Evolutionary conservation across 768 basidiomycete species (phyloP).

Genomic region (Trametes cinnabarina): DNA sequence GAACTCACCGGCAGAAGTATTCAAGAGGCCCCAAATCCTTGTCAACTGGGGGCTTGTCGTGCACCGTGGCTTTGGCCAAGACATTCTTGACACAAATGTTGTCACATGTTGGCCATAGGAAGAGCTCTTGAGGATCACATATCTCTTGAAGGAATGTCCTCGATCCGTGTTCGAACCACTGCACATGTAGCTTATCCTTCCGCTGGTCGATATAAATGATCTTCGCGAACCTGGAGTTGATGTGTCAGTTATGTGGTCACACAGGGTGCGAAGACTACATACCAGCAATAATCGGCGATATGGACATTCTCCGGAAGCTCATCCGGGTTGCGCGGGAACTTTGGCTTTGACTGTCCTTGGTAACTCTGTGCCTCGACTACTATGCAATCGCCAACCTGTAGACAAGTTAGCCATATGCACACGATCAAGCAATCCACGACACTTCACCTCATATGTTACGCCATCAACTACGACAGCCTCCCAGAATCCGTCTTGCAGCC

Average conservation of each 20-base stretch:
- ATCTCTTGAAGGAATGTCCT: slow-evolving; percentile 61
- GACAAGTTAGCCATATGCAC: background rate
- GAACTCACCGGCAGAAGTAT: slow-evolving; percentile 57
- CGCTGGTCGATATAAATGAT: slow-evolving; percentile 53
- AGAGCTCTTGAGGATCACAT: slow-evolving; percentile 62
- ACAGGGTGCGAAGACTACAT: background rate
- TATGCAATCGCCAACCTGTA: slow-evolving; percentile 63
- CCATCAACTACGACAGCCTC: slow-evolving; percentile 43
- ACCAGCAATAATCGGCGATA: slow-evolving; percentile 68
- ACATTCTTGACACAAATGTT: slow-evolving; percentile 39
- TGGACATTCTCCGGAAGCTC: slow-evolving; percentile 39
- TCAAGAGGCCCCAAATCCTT: slow-evolving; percentile 35
- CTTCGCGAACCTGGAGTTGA: slow-evolving; percentile 58
- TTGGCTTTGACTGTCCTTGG: slow-evolving; percentile 31
- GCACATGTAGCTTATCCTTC: slow-evolving; percentile 53
- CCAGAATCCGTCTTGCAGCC: slow-evolving; percentile 21
- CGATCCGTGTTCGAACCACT: slow-evolving; percentile 73
- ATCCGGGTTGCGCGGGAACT: slow-evolving; percentile 33
- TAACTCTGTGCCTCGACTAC: slow-evolving; percentile 45
- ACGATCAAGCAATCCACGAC: background rate
- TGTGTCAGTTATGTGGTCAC: background rate
- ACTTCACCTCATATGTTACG: slow-evolving; percentile 35
- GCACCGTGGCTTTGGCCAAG: slow-evolving; percentile 48
- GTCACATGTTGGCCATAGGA: slow-evolving; percentile 54
- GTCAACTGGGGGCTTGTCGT: slow-evolving; percentile 26